These are phyloP conservation scores for Boletellus ananiceps DNA, from an alignment of 768 basidiomycete species.

Conservation along the genomic window DNA sequence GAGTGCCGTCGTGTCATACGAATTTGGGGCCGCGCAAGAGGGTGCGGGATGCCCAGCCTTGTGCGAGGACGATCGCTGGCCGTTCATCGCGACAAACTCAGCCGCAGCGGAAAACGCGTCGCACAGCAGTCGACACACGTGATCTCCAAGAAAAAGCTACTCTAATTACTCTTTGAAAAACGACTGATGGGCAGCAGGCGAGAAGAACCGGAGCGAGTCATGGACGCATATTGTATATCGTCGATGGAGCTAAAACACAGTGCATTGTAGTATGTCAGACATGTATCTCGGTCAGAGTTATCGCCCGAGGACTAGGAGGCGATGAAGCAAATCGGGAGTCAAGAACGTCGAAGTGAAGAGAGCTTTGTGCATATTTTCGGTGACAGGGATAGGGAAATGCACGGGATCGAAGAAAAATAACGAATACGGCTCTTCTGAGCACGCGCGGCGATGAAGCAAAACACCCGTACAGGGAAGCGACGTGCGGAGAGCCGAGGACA, in stretches of 20 bases:
- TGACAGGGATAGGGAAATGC: constrained; percentile 14
- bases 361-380: constrained; percentile 23
- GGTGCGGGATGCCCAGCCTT: neutral
- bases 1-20: constrained; percentile 23
- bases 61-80: constrained; percentile 10
- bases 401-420: constrained; percentile 24
- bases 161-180: constrained; percentile 3
- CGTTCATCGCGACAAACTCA: constrained; percentile 6
- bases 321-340: constrained; percentile 20
- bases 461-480: constrained; percentile 7
- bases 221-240: constrained; percentile 24
- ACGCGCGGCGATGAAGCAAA: constrained; percentile 9
- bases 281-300: constrained; percentile 25
- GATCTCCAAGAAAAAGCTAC: constrained; percentile 3
- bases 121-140: constrained; percentile 14
- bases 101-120: neutral
- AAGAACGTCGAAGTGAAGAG: constrained; percentile 26
- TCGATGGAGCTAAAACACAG: constrained; percentile 26
- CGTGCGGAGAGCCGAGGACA: constrained; percentile 21
- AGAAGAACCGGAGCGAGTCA: constrained; percentile 8
- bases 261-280: constrained; percentile 33
- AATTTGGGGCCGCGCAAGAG: constrained; percentile 10
- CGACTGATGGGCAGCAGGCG: constrained; percentile 1
- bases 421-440: constrained; percentile 17
- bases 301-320: constrained; percentile 12